Conservation (phyloP, 495 filamentous ascomycete species). For the Thozetella sp. region DNA sequence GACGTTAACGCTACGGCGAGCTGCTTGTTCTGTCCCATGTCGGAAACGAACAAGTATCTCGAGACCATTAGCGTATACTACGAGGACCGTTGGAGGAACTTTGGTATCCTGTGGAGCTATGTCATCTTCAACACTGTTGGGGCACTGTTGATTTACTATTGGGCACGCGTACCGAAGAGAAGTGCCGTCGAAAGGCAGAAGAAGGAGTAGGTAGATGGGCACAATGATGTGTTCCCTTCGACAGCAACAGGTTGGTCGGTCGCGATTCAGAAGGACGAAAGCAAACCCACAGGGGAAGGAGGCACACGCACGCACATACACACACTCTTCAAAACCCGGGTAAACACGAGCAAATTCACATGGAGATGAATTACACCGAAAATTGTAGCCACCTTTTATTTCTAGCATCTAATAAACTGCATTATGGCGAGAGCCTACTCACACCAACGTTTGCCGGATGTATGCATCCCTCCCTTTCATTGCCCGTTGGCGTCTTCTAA, state of each 20-base stretch:
- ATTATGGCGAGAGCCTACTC: too few relatives aligned
- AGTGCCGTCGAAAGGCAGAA: conserved; percentile 4
- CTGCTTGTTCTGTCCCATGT: conserved; percentile 65
- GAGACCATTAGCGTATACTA: conserved; percentile 47
- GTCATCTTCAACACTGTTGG: conserved; percentile 73
- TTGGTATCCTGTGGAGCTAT: conserved; percentile 69
- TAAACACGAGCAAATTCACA: too few relatives aligned
- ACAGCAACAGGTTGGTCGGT: neutral
- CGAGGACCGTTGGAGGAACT: conserved; percentile 66
- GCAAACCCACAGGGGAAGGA: too few relatives aligned
- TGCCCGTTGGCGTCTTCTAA: too few relatives aligned
- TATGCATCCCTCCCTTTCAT: too few relatives aligned
- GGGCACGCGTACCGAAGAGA: conserved; percentile 75
- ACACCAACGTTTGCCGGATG: too few relatives aligned
- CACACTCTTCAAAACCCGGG: too few relatives aligned
- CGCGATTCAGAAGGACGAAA: too few relatives aligned
- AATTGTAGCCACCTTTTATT: too few relatives aligned
- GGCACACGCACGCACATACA: too few relatives aligned
- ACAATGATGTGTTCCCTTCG: neutral
- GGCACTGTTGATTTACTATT: conserved; percentile 79
- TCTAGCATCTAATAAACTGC: too few relatives aligned
- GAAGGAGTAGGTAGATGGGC: neutral
- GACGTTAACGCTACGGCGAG: conserved; percentile 49
- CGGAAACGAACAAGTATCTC: conserved; percentile 65
- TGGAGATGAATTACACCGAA: too few relatives aligned